Conservation (phyloP, 1,284 basidiomycete genomes). For the Austropuccinia psidii region DNA sequence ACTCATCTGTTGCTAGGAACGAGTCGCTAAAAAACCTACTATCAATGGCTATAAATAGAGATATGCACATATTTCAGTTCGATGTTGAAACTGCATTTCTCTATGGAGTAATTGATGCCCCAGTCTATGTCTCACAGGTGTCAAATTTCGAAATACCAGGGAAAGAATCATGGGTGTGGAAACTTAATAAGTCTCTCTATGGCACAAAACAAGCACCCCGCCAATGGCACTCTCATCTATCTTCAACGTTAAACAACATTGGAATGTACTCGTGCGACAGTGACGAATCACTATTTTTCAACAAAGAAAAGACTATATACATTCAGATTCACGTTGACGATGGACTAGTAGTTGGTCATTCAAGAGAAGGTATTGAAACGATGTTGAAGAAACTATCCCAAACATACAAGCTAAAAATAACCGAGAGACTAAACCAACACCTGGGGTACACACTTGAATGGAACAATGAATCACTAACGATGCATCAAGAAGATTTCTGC, state of each 20-base stretch:
- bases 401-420: background rate
- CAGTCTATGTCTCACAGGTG: background rate
- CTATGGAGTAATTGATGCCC: background rate
- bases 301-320: background rate
- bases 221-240: background rate
- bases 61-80: background rate
- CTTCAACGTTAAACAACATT: background rate
- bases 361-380: background rate
- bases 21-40: background rate
- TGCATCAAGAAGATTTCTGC: background rate
- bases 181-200: background rate
- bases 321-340: constrained; percentile 12
- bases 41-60: background rate
- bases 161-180: background rate
- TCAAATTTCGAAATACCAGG: background rate
- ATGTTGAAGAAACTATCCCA: background rate
- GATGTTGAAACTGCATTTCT: constrained; percentile 9
- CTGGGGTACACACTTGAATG: background rate
- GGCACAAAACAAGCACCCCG: background rate
- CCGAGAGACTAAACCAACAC: background rate
- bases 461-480: background rate
- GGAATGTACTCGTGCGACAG: background rate
- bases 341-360: background rate
- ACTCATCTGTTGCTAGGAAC: background rate
- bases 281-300: background rate